phyloP scores from a whole-genome alignment of 1,284 basidiomycete species.

The Apiotrichum siamense region DNA sequence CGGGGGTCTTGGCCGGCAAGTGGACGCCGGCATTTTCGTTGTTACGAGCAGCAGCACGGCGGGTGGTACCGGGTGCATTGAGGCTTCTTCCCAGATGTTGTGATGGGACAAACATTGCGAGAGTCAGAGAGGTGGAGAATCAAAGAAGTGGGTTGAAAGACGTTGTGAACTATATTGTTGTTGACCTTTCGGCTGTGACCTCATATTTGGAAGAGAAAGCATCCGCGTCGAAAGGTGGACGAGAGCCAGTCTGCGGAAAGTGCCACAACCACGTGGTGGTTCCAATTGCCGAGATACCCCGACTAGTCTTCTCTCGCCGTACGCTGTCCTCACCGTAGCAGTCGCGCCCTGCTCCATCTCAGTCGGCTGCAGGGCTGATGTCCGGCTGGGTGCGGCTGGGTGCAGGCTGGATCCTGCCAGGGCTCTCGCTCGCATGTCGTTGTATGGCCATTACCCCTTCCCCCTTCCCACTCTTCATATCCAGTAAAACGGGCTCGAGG shows the following conservation, averaged over 20 bases:
- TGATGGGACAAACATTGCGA: conserved; percentile 13
- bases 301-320: too few species aligned
- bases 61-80: conserved; percentile 9
- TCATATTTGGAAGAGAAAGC: conserved; percentile 14
- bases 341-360: too few species aligned
- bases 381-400: not conserved
- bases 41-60: conserved; percentile 8
- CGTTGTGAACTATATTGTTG: not conserved
- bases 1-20: conserved; percentile 16
- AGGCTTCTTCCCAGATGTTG: conserved; percentile 6
- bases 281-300: not conserved
- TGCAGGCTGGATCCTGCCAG: not conserved
- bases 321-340: too few species aligned
- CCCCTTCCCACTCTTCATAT: not conserved
- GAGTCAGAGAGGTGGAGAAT: not conserved
- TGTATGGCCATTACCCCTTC: not conserved
- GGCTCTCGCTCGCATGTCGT: not conserved
- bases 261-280: conserved; percentile 5
- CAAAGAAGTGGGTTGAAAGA: not conserved
- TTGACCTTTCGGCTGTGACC: not conserved
- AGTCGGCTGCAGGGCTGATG: too few species aligned
- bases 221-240: conserved; percentile 3
- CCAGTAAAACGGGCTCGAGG: conserved; percentile 8
- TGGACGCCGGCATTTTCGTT: conserved; percentile 18
- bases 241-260: not conserved